phyloP scores from a whole-genome alignment of 1,284 basidiomycete species.

The Moesziomyces antarcticus region DNA sequence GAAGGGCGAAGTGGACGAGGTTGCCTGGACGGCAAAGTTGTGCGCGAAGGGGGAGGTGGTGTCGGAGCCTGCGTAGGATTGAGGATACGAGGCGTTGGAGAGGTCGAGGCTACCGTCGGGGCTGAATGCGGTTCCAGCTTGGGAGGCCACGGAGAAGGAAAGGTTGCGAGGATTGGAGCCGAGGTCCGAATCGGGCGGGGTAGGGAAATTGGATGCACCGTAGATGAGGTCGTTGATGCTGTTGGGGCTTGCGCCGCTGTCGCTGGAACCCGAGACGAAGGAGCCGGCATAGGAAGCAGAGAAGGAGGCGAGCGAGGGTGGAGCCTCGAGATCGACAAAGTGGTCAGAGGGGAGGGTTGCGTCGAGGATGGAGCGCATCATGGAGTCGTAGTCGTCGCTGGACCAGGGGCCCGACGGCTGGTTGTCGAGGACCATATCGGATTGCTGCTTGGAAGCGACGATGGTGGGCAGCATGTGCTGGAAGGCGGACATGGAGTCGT shows the following conservation, averaged over 20 bases:
- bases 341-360: constrained; percentile 28
- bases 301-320: constrained; percentile 35
- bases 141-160: constrained; percentile 34
- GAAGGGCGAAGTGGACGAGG: constrained; percentile 30
- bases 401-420: constrained; percentile 40
- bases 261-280: constrained; percentile 44
- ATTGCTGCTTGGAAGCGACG: constrained; percentile 23
- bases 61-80: constrained; percentile 29
- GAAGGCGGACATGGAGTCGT: constrained; percentile 22
- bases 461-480: constrained; percentile 32
- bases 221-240: constrained; percentile 58
- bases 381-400: constrained; percentile 47
- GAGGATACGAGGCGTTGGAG: constrained; percentile 20
- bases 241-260: constrained; percentile 45
- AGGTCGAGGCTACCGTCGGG: constrained; percentile 22
- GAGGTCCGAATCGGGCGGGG: constrained; percentile 44
- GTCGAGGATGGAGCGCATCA: constrained; percentile 48
- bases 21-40: constrained; percentile 17
- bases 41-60: constrained; percentile 31
- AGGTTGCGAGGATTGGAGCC: constrained; percentile 22
- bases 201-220: constrained; percentile 41
- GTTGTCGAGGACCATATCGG: constrained; percentile 17
- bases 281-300: constrained; percentile 41
- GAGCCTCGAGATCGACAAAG: constrained; percentile 38
- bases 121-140: constrained; percentile 18